Percentiles rank a stretch among this genome's conserved stretches.
phyloP scores from a whole-genome alignment of 2,329 filamentous ascomycete genomes.

The Claviceps sp. region DNA sequence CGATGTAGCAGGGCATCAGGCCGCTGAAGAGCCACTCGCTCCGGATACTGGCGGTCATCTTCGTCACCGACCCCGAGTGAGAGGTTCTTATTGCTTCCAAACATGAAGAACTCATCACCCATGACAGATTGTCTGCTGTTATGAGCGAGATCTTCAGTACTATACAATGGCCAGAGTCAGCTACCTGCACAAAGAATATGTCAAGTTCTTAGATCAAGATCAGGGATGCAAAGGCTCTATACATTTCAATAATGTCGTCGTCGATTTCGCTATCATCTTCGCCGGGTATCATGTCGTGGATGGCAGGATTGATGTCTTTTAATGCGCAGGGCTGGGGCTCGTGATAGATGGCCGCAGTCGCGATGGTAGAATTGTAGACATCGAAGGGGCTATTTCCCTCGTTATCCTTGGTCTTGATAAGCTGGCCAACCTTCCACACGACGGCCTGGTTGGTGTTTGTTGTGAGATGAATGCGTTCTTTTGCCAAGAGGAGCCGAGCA shows the following conservation, averaged over 20 bases:
- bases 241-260: conserved; percentile 20
- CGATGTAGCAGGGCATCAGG: conserved; percentile 63
- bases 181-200: background rate
- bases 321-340: conserved; percentile 36
- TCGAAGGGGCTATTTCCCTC: conserved; percentile 94
- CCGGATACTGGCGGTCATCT: conserved; percentile 86
- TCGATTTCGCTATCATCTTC: conserved; percentile 42
- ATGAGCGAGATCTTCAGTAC: conserved; percentile 10
- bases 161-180: conserved; percentile 5
- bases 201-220: background rate
- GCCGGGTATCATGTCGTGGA: conserved; percentile 36
- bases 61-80: conserved; percentile 90
- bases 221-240: conserved; percentile 9
- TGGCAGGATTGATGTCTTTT: conserved; percentile 31
- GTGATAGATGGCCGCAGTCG: conserved; percentile 25
- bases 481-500: conserved; percentile 67
- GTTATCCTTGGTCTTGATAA: conserved; percentile 91
- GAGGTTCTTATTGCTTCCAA: conserved; percentile 93
- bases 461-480: conserved; percentile 53
- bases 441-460: conserved; percentile 43
- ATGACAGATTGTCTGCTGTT: conserved; percentile 9
- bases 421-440: conserved; percentile 50
- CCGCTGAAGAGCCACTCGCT: conserved; percentile 63
- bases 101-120: conserved; percentile 82
- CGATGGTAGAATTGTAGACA: conserved; percentile 78